Evolutionary conservation across 2,329 filamentous ascomycete species (phyloP), one percentile per base, ranked within the genome.

Genomic region (Aspergillus clavatus): DNA sequence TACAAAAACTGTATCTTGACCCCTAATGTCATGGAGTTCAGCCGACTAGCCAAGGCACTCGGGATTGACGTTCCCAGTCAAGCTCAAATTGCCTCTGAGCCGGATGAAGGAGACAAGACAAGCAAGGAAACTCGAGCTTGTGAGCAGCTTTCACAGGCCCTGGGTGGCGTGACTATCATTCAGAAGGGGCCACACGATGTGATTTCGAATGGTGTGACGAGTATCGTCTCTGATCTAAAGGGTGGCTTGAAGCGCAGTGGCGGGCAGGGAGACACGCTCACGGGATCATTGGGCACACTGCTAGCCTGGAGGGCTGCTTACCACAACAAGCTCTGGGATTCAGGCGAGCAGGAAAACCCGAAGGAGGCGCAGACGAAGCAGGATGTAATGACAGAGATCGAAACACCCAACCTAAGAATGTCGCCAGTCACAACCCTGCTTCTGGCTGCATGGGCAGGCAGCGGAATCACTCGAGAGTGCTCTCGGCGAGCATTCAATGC

Each of bases 261-360:
- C 38, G 93, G 93, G 0, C 93, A 98, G 70, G 93, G 93, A 1
- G 93, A 98, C 70, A 97, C 93, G 3, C 73, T 98, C 54, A 97
- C 93, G 0, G 93, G 93, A 1, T 83, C 83, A 26, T 73, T 98
- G 53, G 93, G 87, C 1, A 97, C 93, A 3, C 82, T 98, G 55
- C 69, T 97, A 52, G 90, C 82, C 1, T 98, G 91, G 83, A 78
- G 91, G 49, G 84, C 83, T 64, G 89, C 89, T 18, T 98, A 98
- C 67, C 74, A 89, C 43, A 87, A 95, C 46, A 76, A 77, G 22
- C 68, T 96, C 3, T 97, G 91, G 91, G 82, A 81, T 22, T 60
- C 59, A 0, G 60, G 59, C 1, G 66, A 66, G 51, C 55, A 62
- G 19, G 58, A 65, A 1, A 59, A 58, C 38, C 48, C 54, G n/a